phyloP scores from a whole-genome alignment of 2,329 filamentous ascomycete species.

The Cryphonectria radicalis region DNA sequence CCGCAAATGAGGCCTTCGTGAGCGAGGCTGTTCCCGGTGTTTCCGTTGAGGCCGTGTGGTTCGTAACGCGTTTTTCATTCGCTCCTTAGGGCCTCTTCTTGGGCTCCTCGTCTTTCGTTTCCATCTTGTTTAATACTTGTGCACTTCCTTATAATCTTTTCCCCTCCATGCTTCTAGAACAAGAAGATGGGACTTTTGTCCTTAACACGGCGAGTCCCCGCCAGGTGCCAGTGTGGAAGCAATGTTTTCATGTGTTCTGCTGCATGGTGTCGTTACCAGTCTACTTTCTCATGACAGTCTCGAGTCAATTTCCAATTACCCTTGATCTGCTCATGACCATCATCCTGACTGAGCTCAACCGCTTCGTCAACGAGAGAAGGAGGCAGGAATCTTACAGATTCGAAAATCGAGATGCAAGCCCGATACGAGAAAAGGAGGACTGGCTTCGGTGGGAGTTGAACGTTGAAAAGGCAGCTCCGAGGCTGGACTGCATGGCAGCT shows the following conservation, averaged over 20 bases:
- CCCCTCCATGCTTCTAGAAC: slow-evolving; percentile 4
- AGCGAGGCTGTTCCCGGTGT: not conserved
- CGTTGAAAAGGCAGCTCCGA: slow-evolving; percentile 14
- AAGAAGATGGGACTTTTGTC: slow-evolving; percentile 2
- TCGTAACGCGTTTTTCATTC: not conserved
- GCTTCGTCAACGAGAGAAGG: slow-evolving; percentile 34
- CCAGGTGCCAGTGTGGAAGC: slow-evolving; percentile 32
- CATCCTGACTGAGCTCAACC: slow-evolving; percentile 36
- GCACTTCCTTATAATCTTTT: not conserved
- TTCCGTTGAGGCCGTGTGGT: not conserved
- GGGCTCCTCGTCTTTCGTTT: not conserved
- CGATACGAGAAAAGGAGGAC: slow-evolving; percentile 28
- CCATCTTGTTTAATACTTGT: not conserved
- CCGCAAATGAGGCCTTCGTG: not conserved
- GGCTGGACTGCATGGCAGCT: slow-evolving; percentile 33
- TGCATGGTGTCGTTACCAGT: slow-evolving; percentile 35
- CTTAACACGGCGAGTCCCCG: slow-evolving; percentile 26
- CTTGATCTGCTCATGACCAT: slow-evolving; percentile 37
- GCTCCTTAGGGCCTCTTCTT: not conserved
- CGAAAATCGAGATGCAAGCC: slow-evolving; percentile 20
- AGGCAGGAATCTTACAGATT: slow-evolving; percentile 28
- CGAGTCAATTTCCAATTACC: slow-evolving; percentile 35
- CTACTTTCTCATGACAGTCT: slow-evolving; percentile 34
- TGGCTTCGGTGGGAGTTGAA: slow-evolving; percentile 28
- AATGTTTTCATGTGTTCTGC: slow-evolving; percentile 36